Evolutionary conservation across 306 rosid genomes (phyloP), one percentile per base, ranked within the genome.

Genomic region (Arachis stenosperma): DNA sequence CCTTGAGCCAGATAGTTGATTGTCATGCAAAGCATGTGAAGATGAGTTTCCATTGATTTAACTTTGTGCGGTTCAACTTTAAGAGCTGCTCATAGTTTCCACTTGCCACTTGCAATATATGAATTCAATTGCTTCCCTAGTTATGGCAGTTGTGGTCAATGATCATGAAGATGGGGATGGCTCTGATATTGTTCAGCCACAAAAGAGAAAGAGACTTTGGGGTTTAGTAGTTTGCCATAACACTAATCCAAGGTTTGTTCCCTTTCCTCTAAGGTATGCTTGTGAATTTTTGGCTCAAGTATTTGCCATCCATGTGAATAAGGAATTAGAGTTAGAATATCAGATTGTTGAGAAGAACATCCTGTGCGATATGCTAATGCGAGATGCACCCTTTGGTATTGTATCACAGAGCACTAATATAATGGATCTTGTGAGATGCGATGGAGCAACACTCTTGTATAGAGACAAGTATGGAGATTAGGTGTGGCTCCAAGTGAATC

Each of bases 201-300:
- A 81, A 41, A 91, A 89, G 90, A 82, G 84, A 71, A 91, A 73
- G 84, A 87, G 88, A 65, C 88, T 87, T 3, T 91, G 96, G 96
- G 97, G 97, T 70, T 76, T 91, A 50, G 97, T 89, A 10, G 97
- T 91, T 71, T 91, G 97, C 75, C 97, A 91, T 69, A 88, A 87
- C 84, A 78, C 87, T 63, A 82, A 83, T 82, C 91, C 97, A 4
- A 86, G 90, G 76, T 87, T 89, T 72, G 86, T 91, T 75, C 92
- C 97, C 15, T 91, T 89, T 81, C 97, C 97, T 75, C 96, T 91
- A 29, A 79, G 97, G 77, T 91, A 87, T 83, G 97, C 97, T 54
- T 91, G 97, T 74, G 96, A 91, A 74, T 91, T 91, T 37, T 83
- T 91, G 67, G 86, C 92, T 69, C 97, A 91, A 82, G 97, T 89